Evolutionary conservation across 768 basidiomycete species (phyloP).

Genomic region (Suillus discolor): DNA sequence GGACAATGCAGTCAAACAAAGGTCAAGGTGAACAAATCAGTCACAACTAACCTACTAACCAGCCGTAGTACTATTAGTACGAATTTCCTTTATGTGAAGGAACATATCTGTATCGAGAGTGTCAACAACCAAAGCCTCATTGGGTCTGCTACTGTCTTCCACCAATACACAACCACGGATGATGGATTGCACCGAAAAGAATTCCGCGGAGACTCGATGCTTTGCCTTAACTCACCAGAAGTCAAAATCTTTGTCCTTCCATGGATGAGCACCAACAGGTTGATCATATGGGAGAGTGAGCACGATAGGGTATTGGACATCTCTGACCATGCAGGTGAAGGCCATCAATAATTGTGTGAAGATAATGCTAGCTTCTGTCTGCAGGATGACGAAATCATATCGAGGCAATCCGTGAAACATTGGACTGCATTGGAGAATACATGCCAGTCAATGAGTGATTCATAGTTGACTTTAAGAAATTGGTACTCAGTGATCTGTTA

Average conservation of each 20-base stretch:
- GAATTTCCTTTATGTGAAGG: conserved; percentile 3
- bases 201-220: conserved; percentile 10
- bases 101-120: conserved; percentile 34
- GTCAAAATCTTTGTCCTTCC: conserved; percentile 26
- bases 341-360: background rate
- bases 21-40: too few relatives aligned
- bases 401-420: background rate
- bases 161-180: conserved; percentile 27
- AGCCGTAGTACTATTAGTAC: too few relatives aligned
- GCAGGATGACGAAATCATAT: too few relatives aligned
- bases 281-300: conserved; percentile 17
- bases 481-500: background rate
- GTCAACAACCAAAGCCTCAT: conserved; percentile 31
- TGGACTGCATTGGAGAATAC: conserved; percentile 31
- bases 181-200: conserved; percentile 30
- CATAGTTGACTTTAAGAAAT: conserved; percentile 29
- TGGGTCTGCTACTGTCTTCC: conserved; percentile 17
- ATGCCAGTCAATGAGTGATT: conserved; percentile 31
- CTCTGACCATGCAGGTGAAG: background rate
- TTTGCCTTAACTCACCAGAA: conserved; percentile 20
- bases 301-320: background rate
- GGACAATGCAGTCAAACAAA: too few relatives aligned
- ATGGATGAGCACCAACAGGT: conserved; percentile 9
- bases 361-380: too few relatives aligned
- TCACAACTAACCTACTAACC: too few relatives aligned